These are phyloP conservation scores for Aschersonia sp. DNA, from an alignment of 2,329 filamentous ascomycete genomes.

Conservation along the genomic window DNA sequence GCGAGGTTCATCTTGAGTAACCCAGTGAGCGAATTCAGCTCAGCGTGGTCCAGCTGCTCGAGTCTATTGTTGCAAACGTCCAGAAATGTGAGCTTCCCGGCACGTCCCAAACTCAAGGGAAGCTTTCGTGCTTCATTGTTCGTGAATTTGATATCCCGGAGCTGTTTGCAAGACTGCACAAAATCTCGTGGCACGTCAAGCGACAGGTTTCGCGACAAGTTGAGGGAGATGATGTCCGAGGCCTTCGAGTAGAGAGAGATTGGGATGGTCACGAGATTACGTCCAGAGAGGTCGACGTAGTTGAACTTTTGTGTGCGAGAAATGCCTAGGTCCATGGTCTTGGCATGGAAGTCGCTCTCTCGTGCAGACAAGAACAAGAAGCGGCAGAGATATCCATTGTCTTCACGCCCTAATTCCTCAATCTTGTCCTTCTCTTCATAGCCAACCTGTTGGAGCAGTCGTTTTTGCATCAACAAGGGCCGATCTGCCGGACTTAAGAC, in stretches of 20 bases:
- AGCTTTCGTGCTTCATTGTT: slow-evolving; percentile 85
- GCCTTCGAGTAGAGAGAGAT: slow-evolving; percentile 88
- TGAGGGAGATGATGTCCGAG: slow-evolving; percentile 84
- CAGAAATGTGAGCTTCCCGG: slow-evolving; percentile 69
- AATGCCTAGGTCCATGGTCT: slow-evolving; percentile 61
- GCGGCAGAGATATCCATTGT: slow-evolving; percentile 92
- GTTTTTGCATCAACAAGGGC: slow-evolving; percentile 83
- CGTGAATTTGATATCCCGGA: slow-evolving; percentile 90
- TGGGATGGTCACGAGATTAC: slow-evolving; percentile 87
- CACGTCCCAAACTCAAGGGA: slow-evolving; percentile 70
- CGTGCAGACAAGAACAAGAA: slow-evolving; percentile 90
- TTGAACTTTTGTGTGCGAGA: slow-evolving; percentile 80
- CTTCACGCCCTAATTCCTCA: slow-evolving; percentile 87
- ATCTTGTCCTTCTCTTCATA: slow-evolving; percentile 78
- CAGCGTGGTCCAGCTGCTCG: slow-evolving; percentile 74
- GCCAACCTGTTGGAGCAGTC: slow-evolving; percentile 77
- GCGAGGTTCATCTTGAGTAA: slow-evolving; percentile 83
- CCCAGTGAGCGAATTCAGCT: slow-evolving; percentile 59
- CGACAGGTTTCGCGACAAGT: slow-evolving; percentile 83
- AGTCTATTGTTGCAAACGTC: slow-evolving; percentile 92
- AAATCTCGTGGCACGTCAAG: slow-evolving; percentile 92
- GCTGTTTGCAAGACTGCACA: slow-evolving; percentile 78
- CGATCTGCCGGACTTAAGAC: slow-evolving; percentile 68
- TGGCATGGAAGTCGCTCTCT: slow-evolving; percentile 63
- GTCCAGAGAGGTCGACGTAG: slow-evolving; percentile 81